phyloP scores from a whole-genome alignment of 2,329 filamentous ascomycete genomes.

The Hypoxylon sp. region DNA sequence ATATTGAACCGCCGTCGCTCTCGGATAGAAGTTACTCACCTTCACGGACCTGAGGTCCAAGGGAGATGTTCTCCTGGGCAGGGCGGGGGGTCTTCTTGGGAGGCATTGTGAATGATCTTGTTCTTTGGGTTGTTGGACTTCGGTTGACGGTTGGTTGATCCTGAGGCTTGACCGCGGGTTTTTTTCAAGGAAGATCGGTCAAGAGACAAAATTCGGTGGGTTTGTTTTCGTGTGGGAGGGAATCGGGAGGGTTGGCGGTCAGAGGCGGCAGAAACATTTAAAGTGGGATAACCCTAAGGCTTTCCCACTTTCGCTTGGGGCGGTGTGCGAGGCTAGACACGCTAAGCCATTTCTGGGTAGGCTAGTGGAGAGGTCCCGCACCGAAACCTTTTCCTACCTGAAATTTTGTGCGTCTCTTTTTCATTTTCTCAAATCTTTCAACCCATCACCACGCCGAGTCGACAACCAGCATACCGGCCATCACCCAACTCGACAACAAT shows the following conservation, averaged over 20 bases:
- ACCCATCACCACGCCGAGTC: conserved; percentile 46
- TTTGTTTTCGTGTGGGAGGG: conserved; percentile 33
- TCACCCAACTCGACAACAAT: conserved; percentile 54
- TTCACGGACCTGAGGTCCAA: conserved; percentile 96
- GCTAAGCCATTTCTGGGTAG: conserved; percentile 19
- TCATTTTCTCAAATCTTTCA: conserved; percentile 42
- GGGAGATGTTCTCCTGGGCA: conserved; percentile 96
- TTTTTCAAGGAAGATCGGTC: conserved; percentile 36
- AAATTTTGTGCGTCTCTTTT: conserved; percentile 19
- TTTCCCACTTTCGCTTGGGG: conserved; percentile 36
- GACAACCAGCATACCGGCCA: conserved; percentile 47
- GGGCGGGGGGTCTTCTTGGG: conserved; percentile 90
- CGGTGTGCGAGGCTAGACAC: conserved; percentile 26
- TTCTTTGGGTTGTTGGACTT: conserved; percentile 46
- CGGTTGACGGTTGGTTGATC: conserved; percentile 47
- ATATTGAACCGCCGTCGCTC: conserved; percentile 8
- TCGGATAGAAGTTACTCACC: conserved; percentile 67
- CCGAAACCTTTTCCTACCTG: conserved; percentile 35
- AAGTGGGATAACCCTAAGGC: conserved; percentile 47
- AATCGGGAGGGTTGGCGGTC: conserved; percentile 43
- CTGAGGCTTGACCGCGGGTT: conserved; percentile 39
- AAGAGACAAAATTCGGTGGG: conserved; percentile 24
- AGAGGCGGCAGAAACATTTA: conserved; percentile 42
- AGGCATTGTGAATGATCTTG: conserved; percentile 77
- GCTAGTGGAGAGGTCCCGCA: conserved; percentile 28